Conservation (phyloP, 495 filamentous ascomycete genomes). For the Cercophora newfieldiana region DNA sequence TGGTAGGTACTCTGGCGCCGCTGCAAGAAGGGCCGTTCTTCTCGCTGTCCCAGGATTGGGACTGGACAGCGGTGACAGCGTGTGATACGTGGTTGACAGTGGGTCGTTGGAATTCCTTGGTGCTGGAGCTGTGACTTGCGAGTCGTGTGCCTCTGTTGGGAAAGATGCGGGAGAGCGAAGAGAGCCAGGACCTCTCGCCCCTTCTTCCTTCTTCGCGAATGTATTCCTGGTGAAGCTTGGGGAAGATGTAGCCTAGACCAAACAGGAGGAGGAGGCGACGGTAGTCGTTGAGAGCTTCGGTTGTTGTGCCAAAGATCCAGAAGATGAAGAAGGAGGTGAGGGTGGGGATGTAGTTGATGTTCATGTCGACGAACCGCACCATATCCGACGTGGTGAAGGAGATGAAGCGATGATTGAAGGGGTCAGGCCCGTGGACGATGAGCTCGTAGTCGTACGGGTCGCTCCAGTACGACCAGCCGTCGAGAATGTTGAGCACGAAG, state of each 20-base stretch:
- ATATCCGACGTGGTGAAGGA: constrained; percentile 59
- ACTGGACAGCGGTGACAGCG: neutral
- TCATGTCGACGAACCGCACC: constrained; percentile 43
- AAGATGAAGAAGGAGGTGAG: constrained; percentile 63
- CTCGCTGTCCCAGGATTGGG: neutral
- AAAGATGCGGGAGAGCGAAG: constrained; percentile 7
- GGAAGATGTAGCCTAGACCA: constrained; percentile 53
- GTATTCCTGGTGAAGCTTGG: constrained; percentile 37
- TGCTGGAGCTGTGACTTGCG: constrained; percentile 2
- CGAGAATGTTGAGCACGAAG: constrained; percentile 56
- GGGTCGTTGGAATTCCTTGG: neutral
- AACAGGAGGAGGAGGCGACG: constrained; percentile 50
- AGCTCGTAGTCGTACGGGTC: constrained; percentile 45
- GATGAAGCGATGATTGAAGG: constrained; percentile 58
- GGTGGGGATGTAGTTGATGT: constrained; percentile 71
- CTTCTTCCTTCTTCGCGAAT: constrained; percentile 15
- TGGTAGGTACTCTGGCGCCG: neutral
- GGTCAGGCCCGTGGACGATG: constrained; percentile 36
- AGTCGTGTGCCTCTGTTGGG: neutral
- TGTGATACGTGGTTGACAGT: neutral
- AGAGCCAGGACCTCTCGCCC: constrained; percentile 16
- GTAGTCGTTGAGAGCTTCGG: constrained; percentile 75
- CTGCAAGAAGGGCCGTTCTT: neutral
- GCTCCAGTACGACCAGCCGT: constrained; percentile 48
- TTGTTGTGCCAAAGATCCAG: constrained; percentile 77